These are phyloP conservation scores for Vitis hybrid DNA, from an alignment of 177 flowering plant genomes.

Conservation along the genomic window DNA sequence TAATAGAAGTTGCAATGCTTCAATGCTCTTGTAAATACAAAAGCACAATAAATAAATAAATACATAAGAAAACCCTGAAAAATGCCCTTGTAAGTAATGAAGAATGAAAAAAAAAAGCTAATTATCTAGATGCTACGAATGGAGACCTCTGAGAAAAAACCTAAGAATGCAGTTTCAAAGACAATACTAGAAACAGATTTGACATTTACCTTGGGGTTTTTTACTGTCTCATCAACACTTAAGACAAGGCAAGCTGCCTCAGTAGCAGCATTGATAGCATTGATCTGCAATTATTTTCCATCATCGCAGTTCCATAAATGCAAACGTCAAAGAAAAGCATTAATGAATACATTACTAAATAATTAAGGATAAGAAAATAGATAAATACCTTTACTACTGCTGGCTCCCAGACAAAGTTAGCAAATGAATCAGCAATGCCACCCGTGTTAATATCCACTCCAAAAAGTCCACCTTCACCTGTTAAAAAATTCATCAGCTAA, in stretches of 20 bases:
- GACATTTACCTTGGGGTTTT: conserved; percentile 80
- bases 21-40: too few species aligned
- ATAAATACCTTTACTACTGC: conserved; percentile 85
- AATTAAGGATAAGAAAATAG: not conserved
- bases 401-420: conserved; percentile 99
- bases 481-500: conserved; percentile 1
- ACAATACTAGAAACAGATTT: not conserved
- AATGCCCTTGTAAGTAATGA: too few species aligned
- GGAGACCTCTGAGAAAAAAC: not conserved
- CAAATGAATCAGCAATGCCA: conserved; percentile 90
- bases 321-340: not conserved
- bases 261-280: conserved; percentile 97
- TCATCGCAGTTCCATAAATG: not conserved
- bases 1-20: too few species aligned
- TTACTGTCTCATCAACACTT: conserved; percentile 98
- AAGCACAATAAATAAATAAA: too few species aligned
- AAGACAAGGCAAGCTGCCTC: conserved; percentile 96
- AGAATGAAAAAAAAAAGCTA: too few species aligned
- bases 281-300: conserved; percentile 50
- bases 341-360: not conserved
- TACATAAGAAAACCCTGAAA: too few species aligned
- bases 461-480: conserved; percentile 91
- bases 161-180: not conserved
- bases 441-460: conserved; percentile 99
- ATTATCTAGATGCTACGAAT: too few species aligned